Evolutionary conservation across 2,329 filamentous ascomycete species (phyloP).

Genomic region (Raffaelea arxii): DNA sequence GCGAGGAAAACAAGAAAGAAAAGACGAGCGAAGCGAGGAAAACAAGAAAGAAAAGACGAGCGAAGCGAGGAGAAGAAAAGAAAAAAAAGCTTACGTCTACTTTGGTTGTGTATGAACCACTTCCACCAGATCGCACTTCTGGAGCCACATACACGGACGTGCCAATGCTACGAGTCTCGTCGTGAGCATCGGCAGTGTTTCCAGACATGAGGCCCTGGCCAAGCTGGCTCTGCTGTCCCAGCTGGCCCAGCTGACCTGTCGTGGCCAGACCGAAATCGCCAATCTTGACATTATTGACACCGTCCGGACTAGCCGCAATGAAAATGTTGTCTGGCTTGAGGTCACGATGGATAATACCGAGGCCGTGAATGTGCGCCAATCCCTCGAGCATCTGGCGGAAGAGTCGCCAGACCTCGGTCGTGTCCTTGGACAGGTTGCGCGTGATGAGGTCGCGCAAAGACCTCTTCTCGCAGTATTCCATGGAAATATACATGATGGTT

Average conservation of each 20-base stretch:
- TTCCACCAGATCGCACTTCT: slow-evolving; percentile 68
- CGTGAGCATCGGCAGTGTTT: slow-evolving; percentile 39
- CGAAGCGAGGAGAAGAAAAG: neutral
- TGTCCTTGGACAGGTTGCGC: slow-evolving; percentile 62
- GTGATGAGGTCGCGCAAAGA: slow-evolving; percentile 84
- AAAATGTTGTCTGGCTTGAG: slow-evolving; percentile 97
- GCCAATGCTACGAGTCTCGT: slow-evolving; percentile 62
- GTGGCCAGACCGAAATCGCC: slow-evolving; percentile 95
- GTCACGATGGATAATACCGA: slow-evolving; percentile 91
- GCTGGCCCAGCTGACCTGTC: slow-evolving; percentile 60
- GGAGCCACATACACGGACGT: slow-evolving; percentile 91
- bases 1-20: no score
- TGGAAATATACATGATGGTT: slow-evolving; percentile 88
- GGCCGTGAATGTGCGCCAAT: slow-evolving; percentile 76
- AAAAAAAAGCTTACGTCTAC: slow-evolving; percentile 59
- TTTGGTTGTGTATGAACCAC: slow-evolving; percentile 78
- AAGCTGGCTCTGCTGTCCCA: no score
- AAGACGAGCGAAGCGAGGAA: no score
- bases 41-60: no score
- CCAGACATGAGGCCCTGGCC: slow-evolving; percentile 12
- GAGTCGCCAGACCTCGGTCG: slow-evolving; percentile 76
- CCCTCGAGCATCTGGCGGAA: slow-evolving; percentile 89
- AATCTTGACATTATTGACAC: slow-evolving; percentile 83
- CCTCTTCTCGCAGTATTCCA: slow-evolving; percentile 96
- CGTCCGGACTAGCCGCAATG: slow-evolving; percentile 59